These are phyloP conservation scores for Ophiostoma australiae DNA, from an alignment of 2,329 filamentous ascomycete species.

Conservation along the genomic window DNA sequence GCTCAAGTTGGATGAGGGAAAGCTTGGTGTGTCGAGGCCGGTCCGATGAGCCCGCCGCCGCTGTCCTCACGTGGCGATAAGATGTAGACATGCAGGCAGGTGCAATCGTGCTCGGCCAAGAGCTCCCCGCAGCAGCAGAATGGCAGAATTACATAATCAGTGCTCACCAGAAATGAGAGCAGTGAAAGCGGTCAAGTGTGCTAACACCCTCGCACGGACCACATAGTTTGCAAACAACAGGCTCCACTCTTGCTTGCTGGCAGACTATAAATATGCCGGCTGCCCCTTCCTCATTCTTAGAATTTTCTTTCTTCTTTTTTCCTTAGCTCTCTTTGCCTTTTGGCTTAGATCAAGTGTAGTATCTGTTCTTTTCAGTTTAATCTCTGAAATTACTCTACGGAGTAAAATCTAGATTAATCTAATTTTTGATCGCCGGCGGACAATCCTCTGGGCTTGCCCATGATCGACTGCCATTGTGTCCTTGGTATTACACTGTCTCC, in stretches of 20 bases:
- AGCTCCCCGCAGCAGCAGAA: neutral
- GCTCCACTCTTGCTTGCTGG: constrained; percentile 21
- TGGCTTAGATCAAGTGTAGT: constrained; percentile 92
- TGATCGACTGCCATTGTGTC: constrained; percentile 61
- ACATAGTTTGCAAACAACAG: constrained; percentile 26
- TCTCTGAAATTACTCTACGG: constrained; percentile 79
- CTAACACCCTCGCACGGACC: constrained; percentile 25
- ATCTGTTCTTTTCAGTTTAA: constrained; percentile 98
- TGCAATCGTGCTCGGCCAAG: neutral
- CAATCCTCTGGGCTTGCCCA: constrained; percentile 68
- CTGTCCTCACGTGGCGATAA: constrained; percentile 3
- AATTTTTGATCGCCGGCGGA: constrained; percentile 61
- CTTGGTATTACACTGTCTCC: constrained; percentile 70
- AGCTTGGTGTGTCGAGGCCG: neutral
- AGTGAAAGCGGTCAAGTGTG: neutral
- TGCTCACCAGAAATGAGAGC: neutral
- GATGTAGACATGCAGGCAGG: neutral
- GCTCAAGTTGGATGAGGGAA: neutral
- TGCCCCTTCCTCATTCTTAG: constrained; percentile 21
- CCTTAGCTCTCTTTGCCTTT: constrained; percentile 53
- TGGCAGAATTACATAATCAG: neutral
- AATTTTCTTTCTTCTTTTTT: constrained; percentile 43
- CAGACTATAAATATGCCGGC: constrained; percentile 22
- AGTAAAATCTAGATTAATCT: constrained; percentile 72
- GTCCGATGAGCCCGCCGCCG: neutral